phyloP scores from a whole-genome alignment of 805 yeast species.

The Teunomyces cretensis region DNA sequence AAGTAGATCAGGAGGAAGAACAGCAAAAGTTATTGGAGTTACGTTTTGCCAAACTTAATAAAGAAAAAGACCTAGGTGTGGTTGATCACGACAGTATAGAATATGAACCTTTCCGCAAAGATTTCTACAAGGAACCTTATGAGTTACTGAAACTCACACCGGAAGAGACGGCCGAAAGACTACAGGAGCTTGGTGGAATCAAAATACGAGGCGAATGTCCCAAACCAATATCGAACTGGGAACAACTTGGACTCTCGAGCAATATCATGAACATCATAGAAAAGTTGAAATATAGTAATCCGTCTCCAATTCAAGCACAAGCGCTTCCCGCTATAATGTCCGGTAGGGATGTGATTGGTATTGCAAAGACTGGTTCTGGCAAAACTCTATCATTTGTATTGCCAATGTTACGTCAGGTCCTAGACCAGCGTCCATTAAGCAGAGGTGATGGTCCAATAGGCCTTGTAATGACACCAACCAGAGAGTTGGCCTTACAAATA shows the following conservation, averaged over 20 bases:
- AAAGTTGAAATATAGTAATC: conserved; percentile 52
- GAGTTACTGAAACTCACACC: conserved; percentile 48
- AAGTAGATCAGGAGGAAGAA: conserved; percentile 31
- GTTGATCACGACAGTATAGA: conserved; percentile 46
- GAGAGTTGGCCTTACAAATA: conserved; percentile 89
- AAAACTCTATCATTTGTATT: conserved; percentile 86
- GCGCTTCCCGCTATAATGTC: conserved; percentile 88
- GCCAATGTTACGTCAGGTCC: conserved; percentile 81
- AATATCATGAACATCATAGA: conserved; percentile 53
- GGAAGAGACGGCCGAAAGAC: conserved; percentile 55
- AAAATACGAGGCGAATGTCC: conserved; percentile 63
- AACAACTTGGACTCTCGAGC: conserved; percentile 75
- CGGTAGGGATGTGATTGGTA: conserved; percentile 87
- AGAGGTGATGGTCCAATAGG: conserved; percentile 70
- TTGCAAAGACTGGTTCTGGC: conserved; percentile 97
- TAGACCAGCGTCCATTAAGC: conserved; percentile 59
- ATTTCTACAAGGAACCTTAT: conserved; percentile 61
- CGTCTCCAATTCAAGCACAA: conserved; percentile 89
- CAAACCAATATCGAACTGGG: conserved; percentile 73
- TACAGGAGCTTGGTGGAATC: conserved; percentile 61
- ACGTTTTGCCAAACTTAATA: conserved; percentile 41
- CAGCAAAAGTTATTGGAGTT: conserved; percentile 34
- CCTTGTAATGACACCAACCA: conserved; percentile 81
- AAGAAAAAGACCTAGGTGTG: conserved; percentile 50
- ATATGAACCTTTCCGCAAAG: conserved; percentile 56